Percentiles rank a stretch among this genome's conserved stretches.
Conservation (phyloP, 2,329 filamentous ascomycete genomes). For the Hirsutella thompsonii region DNA sequence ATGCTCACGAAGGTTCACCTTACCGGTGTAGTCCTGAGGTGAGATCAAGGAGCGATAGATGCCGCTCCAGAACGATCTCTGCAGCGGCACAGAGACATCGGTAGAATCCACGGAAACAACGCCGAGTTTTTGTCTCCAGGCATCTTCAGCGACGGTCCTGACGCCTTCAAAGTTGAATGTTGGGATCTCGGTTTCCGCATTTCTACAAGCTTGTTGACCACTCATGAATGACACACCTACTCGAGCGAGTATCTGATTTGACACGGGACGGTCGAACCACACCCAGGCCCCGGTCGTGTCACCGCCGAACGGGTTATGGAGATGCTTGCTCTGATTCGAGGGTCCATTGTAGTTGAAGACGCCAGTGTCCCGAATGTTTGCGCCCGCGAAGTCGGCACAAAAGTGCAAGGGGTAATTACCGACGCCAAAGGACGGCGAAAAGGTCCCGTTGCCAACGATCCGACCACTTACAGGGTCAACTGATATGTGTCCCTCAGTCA, state of each 20-base stretch:
- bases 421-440: constrained; percentile 48
- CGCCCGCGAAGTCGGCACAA: constrained; percentile 46
- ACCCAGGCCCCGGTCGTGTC: constrained; percentile 40
- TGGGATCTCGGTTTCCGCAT: constrained; percentile 56
- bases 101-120: constrained; percentile 44
- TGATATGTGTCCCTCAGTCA: constrained; percentile 12
- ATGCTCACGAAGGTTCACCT: no score
- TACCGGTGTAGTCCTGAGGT: constrained; percentile 58
- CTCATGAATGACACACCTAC: constrained; percentile 64
- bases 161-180: constrained; percentile 44
- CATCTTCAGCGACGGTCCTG: constrained; percentile 37
- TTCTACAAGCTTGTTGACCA: constrained; percentile 52
- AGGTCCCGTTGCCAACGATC: constrained; percentile 44
- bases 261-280: constrained; percentile 30
- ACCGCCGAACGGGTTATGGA: background rate
- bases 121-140: constrained; percentile 51
- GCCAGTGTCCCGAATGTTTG: constrained; percentile 39
- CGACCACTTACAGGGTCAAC: constrained; percentile 38
- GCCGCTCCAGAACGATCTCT: constrained; percentile 59
- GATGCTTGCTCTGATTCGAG: background rate
- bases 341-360: constrained; percentile 32
- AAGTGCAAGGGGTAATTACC: constrained; percentile 45
- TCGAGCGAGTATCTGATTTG: constrained; percentile 45
- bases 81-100: constrained; percentile 40
- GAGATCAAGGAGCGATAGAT: constrained; percentile 57